Percentiles rank a stretch among this genome's conserved stretches.
Evolutionary conservation across 371 early-diverging fungal genomes (phyloP).

Genomic region (Saksenaea oblongispora): DNA sequence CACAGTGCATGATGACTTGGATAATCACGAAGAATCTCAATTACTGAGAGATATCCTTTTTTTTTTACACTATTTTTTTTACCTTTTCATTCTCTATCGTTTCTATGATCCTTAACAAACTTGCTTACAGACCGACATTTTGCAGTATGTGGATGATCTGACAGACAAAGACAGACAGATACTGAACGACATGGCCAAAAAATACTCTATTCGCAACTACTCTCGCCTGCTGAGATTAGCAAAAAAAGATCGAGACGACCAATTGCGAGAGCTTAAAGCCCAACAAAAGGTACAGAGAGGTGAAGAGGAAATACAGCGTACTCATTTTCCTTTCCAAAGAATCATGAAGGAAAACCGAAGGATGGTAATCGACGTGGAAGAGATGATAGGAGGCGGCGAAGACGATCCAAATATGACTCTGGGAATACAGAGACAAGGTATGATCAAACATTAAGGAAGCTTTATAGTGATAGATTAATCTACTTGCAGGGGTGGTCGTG

Average conservation of each 20-base stretch:
- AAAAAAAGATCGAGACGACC: conserved; percentile 47
- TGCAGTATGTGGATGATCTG: conserved; percentile 50
- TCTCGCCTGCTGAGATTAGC: conserved; percentile 42
- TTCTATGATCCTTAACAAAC: conserved; percentile 17
- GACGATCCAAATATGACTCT: conserved; percentile 7
- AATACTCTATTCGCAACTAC: conserved; percentile 47
- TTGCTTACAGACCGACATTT: conserved; percentile 42
- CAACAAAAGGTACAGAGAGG: conserved; percentile 14
- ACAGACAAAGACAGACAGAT: conserved; percentile 40
- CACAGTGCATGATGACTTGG: conserved; percentile 14
- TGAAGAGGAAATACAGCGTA: not conserved
- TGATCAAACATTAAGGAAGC: no score
- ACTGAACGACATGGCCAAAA: conserved; percentile 45
- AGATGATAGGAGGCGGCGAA: conserved; percentile 12
- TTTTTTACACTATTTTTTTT: not conserved
- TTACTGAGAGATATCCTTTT: conserved; percentile 47
- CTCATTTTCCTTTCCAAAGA: not conserved
- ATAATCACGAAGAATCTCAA: conserved; percentile 33
- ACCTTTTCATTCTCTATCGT: not conserved
- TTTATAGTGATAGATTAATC: no score
- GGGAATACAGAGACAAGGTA: conserved; percentile 10
- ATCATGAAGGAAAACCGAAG: conserved; percentile 11
- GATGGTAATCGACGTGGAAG: conserved; percentile 5
- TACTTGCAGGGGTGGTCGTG: conserved; percentile 21
- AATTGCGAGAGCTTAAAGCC: conserved; percentile 32